Evolutionary conservation across 257 asterid genomes (phyloP), one percentile per base, ranked within the genome.

Genomic region (Solanum chiquidenum): DNA sequence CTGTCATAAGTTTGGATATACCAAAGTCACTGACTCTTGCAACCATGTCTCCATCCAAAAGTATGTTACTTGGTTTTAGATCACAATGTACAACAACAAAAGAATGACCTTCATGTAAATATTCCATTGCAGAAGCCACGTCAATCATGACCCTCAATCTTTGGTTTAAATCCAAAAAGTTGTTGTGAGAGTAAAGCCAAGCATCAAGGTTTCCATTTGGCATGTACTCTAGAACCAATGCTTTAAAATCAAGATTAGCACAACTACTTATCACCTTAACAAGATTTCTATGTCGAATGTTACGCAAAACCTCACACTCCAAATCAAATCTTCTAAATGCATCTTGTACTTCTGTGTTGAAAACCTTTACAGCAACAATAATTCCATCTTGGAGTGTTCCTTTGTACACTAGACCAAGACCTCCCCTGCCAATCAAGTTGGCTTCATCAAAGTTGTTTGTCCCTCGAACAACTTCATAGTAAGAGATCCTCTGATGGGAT

Each of bases 241-340:
- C 64, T 49, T 71, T 87, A 55, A 87, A 87, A 25, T 82, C 89
- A 12, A 68, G 52, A 66, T 68, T 87, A 33, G 83, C 71, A 23
- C 86, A 80, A 62, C 89, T 62, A 3, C 66, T 80, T 34, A 83
- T 83, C 42, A 87, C 87, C 62, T 83, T 52, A 31, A 83, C 83
- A 40, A 87, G 83, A 80, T 87, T 87, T 33, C 87, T 88, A 5
- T 83, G 89, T 6, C 89, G 87, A 69, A 87, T 55, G 75, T 80
- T 83, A 16, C 75, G 46, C 38, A 87, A 69, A 20, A 69, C 46
- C 85, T 87, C 29, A 82, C 89, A 87, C 62, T 87, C 84, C 34
- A 12, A 86, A 46, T 69, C 73, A 58, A 88, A 88, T 27, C 85
- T 55, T 27, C 37, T 69, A 11, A 58, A 13, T 83, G 75, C 83